A percentile compares a stretch with the other conserved stretches of the same genome.
Conservation (phyloP, 2,329 filamentous ascomycete genomes). For the Arthrobotrys iridis region DNA sequence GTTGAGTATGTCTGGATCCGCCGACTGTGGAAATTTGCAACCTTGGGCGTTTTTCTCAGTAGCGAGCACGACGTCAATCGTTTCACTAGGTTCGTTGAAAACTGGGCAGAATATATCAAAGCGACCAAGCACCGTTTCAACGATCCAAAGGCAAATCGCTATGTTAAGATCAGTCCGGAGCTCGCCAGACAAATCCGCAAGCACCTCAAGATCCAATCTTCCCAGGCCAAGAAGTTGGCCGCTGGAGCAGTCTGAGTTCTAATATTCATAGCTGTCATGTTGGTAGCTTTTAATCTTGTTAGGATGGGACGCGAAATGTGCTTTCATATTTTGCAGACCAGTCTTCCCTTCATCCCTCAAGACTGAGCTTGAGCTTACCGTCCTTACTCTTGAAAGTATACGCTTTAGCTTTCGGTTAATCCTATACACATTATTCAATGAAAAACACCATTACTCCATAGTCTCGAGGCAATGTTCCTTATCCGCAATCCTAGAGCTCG, state of each 20-base stretch:
- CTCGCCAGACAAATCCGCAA: background rate
- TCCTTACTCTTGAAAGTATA: too few relatives aligned
- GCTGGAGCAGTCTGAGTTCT: background rate
- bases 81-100: slow-evolving; percentile 31
- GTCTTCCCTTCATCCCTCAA: too few relatives aligned
- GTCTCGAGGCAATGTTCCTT: too few relatives aligned
- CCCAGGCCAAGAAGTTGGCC: background rate
- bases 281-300: too few relatives aligned
- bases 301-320: too few relatives aligned
- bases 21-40: slow-evolving; percentile 46
- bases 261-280: background rate
- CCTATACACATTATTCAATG: too few relatives aligned
- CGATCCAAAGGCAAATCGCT: slow-evolving; percentile 14
- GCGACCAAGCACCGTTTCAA: slow-evolving; percentile 21
- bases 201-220: too few relatives aligned
- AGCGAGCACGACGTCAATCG: slow-evolving; percentile 1
- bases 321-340: too few relatives aligned
- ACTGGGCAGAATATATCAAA: slow-evolving; percentile 22
- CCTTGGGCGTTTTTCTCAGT: slow-evolving; percentile 2
- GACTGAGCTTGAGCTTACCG: too few relatives aligned
- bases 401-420: too few relatives aligned
- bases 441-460: too few relatives aligned
- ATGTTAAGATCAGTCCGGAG: background rate
- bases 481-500: too few relatives aligned
- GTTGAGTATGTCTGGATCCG: slow-evolving; percentile 48